A percentile compares a stretch with the other conserved stretches of the same genome.
phyloP scores from a whole-genome alignment of 1,139 yeast species.

The Martiniozyma asiatica region DNA sequence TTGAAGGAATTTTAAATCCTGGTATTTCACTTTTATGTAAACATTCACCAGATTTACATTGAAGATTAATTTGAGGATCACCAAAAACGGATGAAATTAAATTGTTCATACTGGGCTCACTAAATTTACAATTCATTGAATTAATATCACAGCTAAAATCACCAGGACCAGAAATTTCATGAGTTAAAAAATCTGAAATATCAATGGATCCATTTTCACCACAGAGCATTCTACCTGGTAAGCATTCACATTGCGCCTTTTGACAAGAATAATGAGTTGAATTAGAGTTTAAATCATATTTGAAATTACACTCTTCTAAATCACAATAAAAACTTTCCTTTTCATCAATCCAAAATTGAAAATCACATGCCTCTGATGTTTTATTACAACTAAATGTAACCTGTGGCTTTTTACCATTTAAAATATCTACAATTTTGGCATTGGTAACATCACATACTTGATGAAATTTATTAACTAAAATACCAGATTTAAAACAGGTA shows the following conservation, averaged over 20 bases:
- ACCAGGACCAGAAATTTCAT: slow-evolving; percentile 88
- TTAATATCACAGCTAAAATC: slow-evolving; percentile 70
- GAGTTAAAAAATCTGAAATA: slow-evolving; percentile 82
- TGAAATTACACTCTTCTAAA: slow-evolving; percentile 55
- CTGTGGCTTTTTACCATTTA: slow-evolving; percentile 76
- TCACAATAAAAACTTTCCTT: slow-evolving; percentile 86
- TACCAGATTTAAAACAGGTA: slow-evolving; percentile 83
- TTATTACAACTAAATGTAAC: slow-evolving; percentile 84
- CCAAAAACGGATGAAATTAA: slow-evolving; percentile 85
- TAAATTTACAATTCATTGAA: slow-evolving; percentile 55
- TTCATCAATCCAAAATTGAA: slow-evolving; percentile 93
- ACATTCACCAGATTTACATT: slow-evolving; percentile 83
- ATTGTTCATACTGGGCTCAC: slow-evolving; percentile 95
- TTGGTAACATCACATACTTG: slow-evolving; percentile 95
- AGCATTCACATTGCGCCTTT: slow-evolving; percentile 67
- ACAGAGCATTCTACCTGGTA: slow-evolving; percentile 88
- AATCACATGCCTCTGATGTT: slow-evolving; percentile 57
- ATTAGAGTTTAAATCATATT: slow-evolving; percentile 51
- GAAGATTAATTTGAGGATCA: slow-evolving; percentile 72
- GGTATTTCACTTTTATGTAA: slow-evolving; percentile 87
- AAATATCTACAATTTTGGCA: slow-evolving; percentile 65
- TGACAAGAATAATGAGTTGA: slow-evolving; percentile 71
- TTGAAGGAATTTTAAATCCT: slow-evolving; percentile 66
- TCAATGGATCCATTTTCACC: slow-evolving; percentile 92
- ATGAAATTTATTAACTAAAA: slow-evolving; percentile 66